Percentiles rank a stretch among this genome's conserved stretches.
Conservation (phyloP, 768 basidiomycete genomes). For the Tricholomella constricta region DNA sequence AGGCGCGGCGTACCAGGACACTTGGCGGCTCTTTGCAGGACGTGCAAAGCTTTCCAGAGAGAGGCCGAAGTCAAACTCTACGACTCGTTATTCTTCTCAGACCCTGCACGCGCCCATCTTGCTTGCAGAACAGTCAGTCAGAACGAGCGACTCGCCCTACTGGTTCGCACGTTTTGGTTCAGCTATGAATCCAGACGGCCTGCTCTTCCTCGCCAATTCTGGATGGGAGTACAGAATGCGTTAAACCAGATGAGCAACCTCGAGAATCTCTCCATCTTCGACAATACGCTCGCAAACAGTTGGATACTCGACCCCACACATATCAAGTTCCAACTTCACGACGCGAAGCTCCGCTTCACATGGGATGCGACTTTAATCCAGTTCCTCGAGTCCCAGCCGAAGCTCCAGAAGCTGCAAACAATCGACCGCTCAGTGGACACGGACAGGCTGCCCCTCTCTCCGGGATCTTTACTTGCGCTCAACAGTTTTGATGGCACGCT, state of each 20-base stretch:
- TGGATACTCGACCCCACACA: conserved; percentile 48
- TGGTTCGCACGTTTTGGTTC: conserved; percentile 48
- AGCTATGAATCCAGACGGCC: conserved; percentile 33
- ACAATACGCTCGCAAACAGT: conserved; percentile 37
- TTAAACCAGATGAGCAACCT: conserved; percentile 47
- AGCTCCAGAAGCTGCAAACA: conserved; percentile 41
- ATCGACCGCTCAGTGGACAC: conserved; percentile 26
- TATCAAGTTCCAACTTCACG: conserved; percentile 47
- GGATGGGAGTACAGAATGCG: conserved; percentile 44
- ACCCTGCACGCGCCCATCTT: conserved; percentile 33
- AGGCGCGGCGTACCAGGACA: conserved; percentile 26
- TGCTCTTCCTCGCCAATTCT: conserved; percentile 37
- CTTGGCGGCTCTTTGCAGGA: conserved; percentile 44
- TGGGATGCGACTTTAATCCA: conserved; percentile 50
- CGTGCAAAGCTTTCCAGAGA: conserved; percentile 47
- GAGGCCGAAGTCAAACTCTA: conserved; percentile 53
- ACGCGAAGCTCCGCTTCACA: conserved; percentile 47
- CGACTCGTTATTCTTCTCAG: conserved; percentile 38
- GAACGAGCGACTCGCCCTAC: conserved; percentile 36
- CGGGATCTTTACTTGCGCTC: conserved; percentile 39
- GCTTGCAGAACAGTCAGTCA: conserved; percentile 42
- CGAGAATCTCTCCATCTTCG: conserved; percentile 43
- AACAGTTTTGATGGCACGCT: conserved; percentile 48
- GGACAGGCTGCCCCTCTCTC: conserved; percentile 1
- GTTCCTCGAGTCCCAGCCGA: conserved; percentile 51